Conservation (phyloP, 768 basidiomycete genomes). For the Rhodotorula kratochvilovae region DNA sequence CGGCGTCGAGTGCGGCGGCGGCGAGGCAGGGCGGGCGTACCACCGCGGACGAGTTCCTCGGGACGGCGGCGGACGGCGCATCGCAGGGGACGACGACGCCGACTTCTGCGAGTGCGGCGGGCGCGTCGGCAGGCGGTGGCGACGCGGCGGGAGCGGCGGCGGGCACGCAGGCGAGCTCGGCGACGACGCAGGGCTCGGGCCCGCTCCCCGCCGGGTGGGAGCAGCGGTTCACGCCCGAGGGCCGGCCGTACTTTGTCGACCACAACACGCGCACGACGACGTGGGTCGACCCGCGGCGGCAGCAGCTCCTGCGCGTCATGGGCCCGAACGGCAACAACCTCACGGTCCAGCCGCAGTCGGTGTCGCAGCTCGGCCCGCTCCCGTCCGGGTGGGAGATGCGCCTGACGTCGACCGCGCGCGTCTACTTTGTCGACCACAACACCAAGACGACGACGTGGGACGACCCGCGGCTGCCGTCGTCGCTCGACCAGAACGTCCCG, state of each 20-base stretch:
- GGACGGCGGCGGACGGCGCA: conserved; percentile 46
- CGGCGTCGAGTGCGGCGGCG: background rate
- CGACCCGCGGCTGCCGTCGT: conserved; percentile 91
- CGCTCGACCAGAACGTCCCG: conserved; percentile 91
- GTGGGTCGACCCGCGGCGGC: conserved; percentile 98
- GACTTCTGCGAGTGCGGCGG: conserved; percentile 34
- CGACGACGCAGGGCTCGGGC: conserved; percentile 72
- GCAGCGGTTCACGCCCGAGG: conserved; percentile 96
- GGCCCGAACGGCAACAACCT: conserved; percentile 85
- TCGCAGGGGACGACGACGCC: conserved; percentile 31
- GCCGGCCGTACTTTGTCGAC: conserved; percentile 97
- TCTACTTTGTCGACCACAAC: conserved; percentile 84
- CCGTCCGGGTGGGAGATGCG: conserved; percentile 99
- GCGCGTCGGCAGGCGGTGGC: background rate
- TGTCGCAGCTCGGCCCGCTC: conserved; percentile 90
- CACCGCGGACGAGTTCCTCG: conserved; percentile 45
- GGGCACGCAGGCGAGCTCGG: conserved; percentile 41
- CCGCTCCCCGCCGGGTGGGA: conserved; percentile 97
- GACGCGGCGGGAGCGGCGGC: conserved; percentile 23
- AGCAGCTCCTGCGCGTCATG: conserved; percentile 94
- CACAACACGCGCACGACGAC: conserved; percentile 99
- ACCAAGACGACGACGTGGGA: conserved; percentile 99
- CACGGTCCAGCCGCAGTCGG: conserved; percentile 85
- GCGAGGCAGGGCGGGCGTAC: conserved; percentile 54
- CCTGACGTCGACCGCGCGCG: conserved; percentile 91